These are phyloP conservation scores for Cystobasidium tubakii DNA, from an alignment of 768 basidiomycete species.

Conservation along the genomic window DNA sequence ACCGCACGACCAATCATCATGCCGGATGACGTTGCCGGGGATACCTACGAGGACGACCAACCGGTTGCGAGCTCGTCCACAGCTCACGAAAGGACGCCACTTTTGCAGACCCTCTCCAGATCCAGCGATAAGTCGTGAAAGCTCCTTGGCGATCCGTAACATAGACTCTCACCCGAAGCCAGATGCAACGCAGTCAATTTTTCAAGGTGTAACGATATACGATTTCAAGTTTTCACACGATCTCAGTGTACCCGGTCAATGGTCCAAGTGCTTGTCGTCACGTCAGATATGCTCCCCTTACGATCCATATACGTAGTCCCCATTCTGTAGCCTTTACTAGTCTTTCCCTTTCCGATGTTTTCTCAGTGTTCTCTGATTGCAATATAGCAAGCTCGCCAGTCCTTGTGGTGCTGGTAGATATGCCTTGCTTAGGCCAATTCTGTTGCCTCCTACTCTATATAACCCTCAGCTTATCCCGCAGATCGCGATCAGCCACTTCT, in stretches of 20 bases:
- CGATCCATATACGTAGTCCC: neutral
- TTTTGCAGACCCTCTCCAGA: neutral
- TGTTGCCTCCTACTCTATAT: neutral
- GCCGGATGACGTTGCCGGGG: neutral
- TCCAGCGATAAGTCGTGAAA: neutral
- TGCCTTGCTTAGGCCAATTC: too few species aligned
- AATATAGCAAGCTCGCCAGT: too few species aligned
- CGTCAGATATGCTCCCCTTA: neutral
- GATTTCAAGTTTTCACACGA: neutral
- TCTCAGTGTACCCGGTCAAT: neutral
- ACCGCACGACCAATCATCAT: constrained; percentile 17
- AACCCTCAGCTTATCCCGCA: neutral
- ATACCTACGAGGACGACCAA: neutral
- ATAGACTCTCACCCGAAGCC: neutral
- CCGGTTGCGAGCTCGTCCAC: constrained; percentile 25
- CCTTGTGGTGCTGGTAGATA: too few species aligned
- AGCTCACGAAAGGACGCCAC: constrained; percentile 21
- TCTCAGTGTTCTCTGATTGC: too few species aligned
- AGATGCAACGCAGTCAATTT: neutral
- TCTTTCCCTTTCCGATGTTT: neutral
- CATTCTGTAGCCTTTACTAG: neutral
- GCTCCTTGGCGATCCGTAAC: neutral
- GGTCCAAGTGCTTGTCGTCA: neutral
- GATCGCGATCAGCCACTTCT: too few species aligned
- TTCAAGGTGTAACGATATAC: neutral